A percentile compares a stretch with the other conserved stretches of the same genome.
Conservation (phyloP, 2,329 filamentous ascomycete genomes). For the Ceratocystis diversiconidia region DNA sequence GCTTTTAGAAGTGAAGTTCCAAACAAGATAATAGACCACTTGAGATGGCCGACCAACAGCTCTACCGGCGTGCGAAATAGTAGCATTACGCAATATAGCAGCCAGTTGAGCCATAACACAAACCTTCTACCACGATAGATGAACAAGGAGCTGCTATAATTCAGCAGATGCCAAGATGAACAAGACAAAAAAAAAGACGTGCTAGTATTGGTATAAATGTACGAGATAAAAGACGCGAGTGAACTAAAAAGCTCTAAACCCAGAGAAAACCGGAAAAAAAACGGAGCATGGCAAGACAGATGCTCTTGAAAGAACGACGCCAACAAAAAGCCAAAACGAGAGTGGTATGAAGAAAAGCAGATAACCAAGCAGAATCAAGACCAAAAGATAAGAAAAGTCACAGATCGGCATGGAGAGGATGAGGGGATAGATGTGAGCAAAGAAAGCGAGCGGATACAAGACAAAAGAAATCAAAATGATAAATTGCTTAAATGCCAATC, state of each 20-base stretch:
- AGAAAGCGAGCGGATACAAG: not conserved
- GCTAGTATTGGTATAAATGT: not conserved
- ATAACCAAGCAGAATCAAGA: not conserved
- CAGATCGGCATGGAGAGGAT: not conserved
- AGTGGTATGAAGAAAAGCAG: not conserved
- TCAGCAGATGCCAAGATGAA: not conserved
- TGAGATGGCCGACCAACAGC: too few species aligned
- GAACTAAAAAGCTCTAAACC: not conserved
- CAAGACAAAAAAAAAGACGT: conserved; percentile 4
- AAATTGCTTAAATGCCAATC: not conserved
- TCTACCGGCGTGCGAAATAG: too few species aligned
- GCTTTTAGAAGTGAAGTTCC: too few species aligned
- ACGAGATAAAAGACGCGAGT: not conserved
- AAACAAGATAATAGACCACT: too few species aligned
- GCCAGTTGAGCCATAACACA: not conserved
- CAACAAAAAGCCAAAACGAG: not conserved
- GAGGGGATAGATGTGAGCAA: not conserved
- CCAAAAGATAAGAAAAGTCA: not conserved
- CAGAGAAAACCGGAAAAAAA: not conserved
- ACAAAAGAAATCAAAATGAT: not conserved
- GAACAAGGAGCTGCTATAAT: too few species aligned
- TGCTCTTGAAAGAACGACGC: not conserved
- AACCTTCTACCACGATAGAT: not conserved
- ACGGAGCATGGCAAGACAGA: not conserved
- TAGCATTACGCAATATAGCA: too few species aligned